These are phyloP conservation scores for Blastobotrys serpentis DNA, from an alignment of 1,139 yeast species.

Conservation along the genomic window DNA sequence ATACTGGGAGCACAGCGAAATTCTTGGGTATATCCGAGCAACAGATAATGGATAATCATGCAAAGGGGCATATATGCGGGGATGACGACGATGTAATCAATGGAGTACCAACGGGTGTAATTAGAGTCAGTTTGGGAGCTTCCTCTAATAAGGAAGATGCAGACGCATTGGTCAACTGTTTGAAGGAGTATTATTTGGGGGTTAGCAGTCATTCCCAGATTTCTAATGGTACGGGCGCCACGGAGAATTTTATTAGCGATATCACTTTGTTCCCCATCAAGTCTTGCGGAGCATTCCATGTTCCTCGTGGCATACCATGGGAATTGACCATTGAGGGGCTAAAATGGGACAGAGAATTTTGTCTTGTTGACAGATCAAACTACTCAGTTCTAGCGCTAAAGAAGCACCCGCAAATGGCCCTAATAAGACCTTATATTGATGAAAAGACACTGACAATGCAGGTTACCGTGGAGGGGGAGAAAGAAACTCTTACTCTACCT, in stretches of 20 bases:
- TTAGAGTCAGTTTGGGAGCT: conserved; percentile 45
- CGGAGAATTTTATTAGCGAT: conserved; percentile 10
- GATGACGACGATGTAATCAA: conserved; percentile 42
- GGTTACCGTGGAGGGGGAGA: conserved; percentile 7
- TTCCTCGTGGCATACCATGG: conserved; percentile 36
- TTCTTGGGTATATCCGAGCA: conserved; percentile 32
- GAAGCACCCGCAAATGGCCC: conserved; percentile 37
- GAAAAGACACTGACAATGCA: conserved; percentile 13
- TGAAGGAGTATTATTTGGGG: conserved; percentile 30
- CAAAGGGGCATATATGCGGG: conserved; percentile 44
- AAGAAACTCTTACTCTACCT: conserved; percentile 19
- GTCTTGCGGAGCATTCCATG: conserved; percentile 41
- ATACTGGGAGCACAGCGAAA: conserved; percentile 40
- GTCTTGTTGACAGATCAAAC: conserved; percentile 35
- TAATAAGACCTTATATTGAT: conserved; percentile 34
- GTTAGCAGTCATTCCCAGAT: background rate
- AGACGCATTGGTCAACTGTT: conserved; percentile 31
- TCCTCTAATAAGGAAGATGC: conserved; percentile 38
- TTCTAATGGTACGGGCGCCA: background rate
- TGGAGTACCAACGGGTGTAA: conserved; percentile 42
- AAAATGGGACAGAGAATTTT: conserved; percentile 42
- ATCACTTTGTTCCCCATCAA: conserved; percentile 40
- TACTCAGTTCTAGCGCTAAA: conserved; percentile 38
- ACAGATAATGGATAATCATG: conserved; percentile 35
- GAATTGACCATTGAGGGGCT: conserved; percentile 35